Evolutionary conservation across 169 alveolate species (phyloP), one percentile per base, ranked within the genome.

Genomic region (Cytauxzoon felis): DNA sequence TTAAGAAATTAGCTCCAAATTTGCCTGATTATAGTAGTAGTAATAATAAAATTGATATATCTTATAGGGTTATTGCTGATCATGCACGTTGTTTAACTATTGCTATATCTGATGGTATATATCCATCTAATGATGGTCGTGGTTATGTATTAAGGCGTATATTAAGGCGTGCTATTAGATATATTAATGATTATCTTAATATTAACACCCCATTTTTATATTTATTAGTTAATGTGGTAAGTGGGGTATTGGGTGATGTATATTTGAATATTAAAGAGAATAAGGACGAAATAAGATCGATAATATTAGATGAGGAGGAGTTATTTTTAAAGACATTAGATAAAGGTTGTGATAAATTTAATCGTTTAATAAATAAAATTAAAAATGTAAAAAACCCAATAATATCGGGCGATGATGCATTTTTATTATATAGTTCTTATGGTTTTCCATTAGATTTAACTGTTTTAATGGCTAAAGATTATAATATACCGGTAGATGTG

Each of bases 401-500:
- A 4, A 73, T 90, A 29, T 85, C 89, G 36, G 93, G 92, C 3
- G 51, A 63, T 4, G 94, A 88, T 21, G 95, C 97, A 5, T 94
- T 94, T 59, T 79, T 87, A 53, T 88, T 94, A 41, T 92, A 88
- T 63, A 88, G 95, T 7, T 92, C 97, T 2, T 94, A 82, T 58
- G 98, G 98, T 16, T 94, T 94, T 50, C 98, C 98, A 0, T 81
- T 88, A 64, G 98, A 94, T 63, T 88, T 94, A 21, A 91, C 96
- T 21, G 91, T 91, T 79, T 65, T 94, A 23, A 94, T 94, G 97
- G 94, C 96, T 23, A 91, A 82, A 50, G 98, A 94, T 63, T 78
- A 71, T 58, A 76, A 69, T n/a, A 33, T 86, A 9, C 86, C 70
- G 29, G 87, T 93, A 23, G 91, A 91, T 53, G 78, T 60, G 7